These are phyloP conservation scores for Mycena vitilis DNA, from an alignment of 768 basidiomycete species.

Conservation along the genomic window DNA sequence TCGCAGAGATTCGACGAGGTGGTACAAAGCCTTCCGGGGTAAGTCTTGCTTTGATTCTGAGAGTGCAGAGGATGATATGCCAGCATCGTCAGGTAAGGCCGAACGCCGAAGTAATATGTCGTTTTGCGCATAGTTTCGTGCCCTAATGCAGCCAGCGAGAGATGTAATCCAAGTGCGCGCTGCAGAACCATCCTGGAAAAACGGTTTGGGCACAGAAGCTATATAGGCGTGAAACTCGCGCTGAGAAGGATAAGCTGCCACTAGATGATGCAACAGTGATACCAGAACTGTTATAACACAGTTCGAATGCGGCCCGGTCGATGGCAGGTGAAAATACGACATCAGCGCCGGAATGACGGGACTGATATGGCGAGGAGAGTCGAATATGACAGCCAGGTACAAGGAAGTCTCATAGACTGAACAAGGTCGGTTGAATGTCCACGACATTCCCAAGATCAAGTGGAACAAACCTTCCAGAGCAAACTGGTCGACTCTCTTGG, in stretches of 20 bases:
- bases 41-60: constrained; percentile 39
- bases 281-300: constrained; percentile 53
- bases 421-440: not conserved
- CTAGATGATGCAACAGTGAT: constrained; percentile 69
- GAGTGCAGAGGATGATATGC: constrained; percentile 13
- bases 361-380: constrained; percentile 68
- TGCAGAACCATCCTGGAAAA: constrained; percentile 51
- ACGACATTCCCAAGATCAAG: too few species aligned
- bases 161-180: constrained; percentile 63
- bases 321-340: constrained; percentile 56
- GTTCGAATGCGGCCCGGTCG: constrained; percentile 38
- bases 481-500: constrained; percentile 69
- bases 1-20: constrained; percentile 60
- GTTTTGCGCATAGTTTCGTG: constrained; percentile 65
- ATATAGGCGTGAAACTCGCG: constrained; percentile 61
- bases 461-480: constrained; percentile 70
- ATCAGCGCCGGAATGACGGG: constrained; percentile 72
- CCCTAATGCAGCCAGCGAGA: constrained; percentile 64
- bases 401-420: constrained; percentile 82
- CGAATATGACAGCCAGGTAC: constrained; percentile 71
- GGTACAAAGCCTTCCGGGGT: constrained; percentile 55
- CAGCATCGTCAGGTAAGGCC: constrained; percentile 24
- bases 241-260: constrained; percentile 74
- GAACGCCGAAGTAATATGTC: constrained; percentile 52
- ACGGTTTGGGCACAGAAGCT: constrained; percentile 51